phyloP scores from a whole-genome alignment of 306 rosid species.

The Mimosa pudica region DNA sequence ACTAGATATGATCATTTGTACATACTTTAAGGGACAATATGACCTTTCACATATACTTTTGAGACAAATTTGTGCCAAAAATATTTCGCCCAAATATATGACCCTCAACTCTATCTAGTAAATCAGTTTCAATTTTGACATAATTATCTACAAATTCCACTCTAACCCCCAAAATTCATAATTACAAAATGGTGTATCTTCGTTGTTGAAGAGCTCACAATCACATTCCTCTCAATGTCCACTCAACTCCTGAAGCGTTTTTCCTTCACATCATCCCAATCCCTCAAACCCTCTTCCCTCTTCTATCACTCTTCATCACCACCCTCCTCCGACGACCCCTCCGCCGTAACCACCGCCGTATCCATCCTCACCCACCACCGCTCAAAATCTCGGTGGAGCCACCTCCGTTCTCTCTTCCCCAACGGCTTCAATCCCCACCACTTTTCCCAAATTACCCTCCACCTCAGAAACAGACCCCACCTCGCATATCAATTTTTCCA shows the following conservation, averaged over 20 bases:
- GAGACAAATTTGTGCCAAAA: too few relatives aligned
- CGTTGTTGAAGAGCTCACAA: not conserved
- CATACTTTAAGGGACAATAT: too few relatives aligned
- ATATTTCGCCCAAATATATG: too few relatives aligned
- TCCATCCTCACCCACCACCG: conserved; percentile 70
- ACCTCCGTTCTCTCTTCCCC: conserved; percentile 56
- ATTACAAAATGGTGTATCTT: too few relatives aligned
- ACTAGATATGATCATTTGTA: too few relatives aligned
- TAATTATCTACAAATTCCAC: too few relatives aligned
- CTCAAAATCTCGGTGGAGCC: conserved; percentile 77
- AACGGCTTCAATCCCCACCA: conserved; percentile 51
- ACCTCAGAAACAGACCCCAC: conserved; percentile 65
- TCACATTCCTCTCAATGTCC: conserved; percentile 35
- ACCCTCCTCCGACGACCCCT: conserved; percentile 8
- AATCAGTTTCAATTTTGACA: too few relatives aligned
- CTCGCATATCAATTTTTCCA: conserved; percentile 71
- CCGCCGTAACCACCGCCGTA: conserved; percentile 40
- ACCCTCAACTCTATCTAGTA: too few relatives aligned
- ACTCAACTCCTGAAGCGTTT: conserved; percentile 36
- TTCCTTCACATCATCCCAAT: conserved; percentile 25
- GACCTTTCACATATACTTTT: too few relatives aligned
- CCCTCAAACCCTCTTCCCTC: conserved; percentile 13
- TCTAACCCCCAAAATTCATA: too few relatives aligned
- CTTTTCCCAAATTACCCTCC: conserved; percentile 63
- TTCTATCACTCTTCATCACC: conserved; percentile 19